A percentile compares a stretch with the other conserved stretches of the same genome.
These are phyloP conservation scores for Vitis cinerea DNA, from an alignment of 164 flowering plant species.

Conservation along the genomic window DNA sequence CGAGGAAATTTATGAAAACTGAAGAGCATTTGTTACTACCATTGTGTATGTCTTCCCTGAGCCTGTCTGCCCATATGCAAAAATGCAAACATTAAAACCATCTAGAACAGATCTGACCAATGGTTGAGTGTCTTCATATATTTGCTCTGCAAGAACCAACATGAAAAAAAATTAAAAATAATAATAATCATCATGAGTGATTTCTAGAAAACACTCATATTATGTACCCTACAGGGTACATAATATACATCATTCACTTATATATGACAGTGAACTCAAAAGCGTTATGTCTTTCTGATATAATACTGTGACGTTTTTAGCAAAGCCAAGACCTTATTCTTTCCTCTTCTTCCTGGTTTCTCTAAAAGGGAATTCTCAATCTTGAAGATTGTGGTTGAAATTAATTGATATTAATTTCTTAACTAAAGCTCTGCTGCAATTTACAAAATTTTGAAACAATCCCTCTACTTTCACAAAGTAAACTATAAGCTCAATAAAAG, in stretches of 20 bases:
- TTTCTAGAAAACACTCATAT: neutral
- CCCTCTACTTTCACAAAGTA: neutral
- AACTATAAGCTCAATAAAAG: neutral
- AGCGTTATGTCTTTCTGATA: neutral
- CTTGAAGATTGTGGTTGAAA: no score
- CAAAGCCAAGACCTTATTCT: no score
- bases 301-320: neutral
- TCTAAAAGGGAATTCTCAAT: no score
- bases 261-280: neutral
- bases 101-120: conserved; percentile 80
- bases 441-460: neutral
- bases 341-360: no score
- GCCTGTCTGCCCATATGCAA: conserved; percentile 98
- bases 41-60: conserved; percentile 97
- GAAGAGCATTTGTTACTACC: conserved; percentile 42
- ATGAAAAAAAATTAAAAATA: neutral
- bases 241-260: neutral
- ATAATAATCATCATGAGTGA: neutral
- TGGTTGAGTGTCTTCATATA: conserved; percentile 81
- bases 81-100: conserved; percentile 91
- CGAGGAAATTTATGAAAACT: neutral
- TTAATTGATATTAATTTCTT: neutral
- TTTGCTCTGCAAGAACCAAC: conserved; percentile 56
- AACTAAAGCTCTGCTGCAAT: neutral
- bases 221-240: neutral